Evolutionary conservation across 495 filamentous ascomycete species (phyloP), one percentile per base, ranked within the genome.

Genomic region (Amorphotheca resinae): DNA sequence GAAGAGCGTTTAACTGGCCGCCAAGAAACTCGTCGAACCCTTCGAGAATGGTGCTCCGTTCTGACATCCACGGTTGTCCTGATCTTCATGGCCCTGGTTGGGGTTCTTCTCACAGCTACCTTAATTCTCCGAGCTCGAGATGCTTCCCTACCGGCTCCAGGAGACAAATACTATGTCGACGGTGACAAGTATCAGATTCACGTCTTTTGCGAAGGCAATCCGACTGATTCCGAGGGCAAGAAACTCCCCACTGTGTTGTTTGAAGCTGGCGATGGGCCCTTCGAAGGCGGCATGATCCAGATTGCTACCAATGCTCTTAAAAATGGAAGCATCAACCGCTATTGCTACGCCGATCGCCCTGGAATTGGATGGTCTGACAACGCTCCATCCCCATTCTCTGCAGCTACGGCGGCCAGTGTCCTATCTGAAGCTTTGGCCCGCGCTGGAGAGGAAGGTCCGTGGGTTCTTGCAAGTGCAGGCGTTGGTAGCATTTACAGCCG

Each of bases 281-380:
- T 82, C n/a, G 84, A 94, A 61, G 64, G 75, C 52, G 70, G 74
- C 14, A 62, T 95, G 37, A 79, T 82, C 60, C 74, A 77, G 22
- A 81, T 93, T 61, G 76, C 76, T 12, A 68, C 73, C 34, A 65
- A 72, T 46, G 73, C 79, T 0, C 70, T 82, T 45, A 62, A 67
- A 25, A 83, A 85, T 43, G 81, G 84, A 20, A 79, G 75, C 21
- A 91, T 98, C 46, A 57, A 62, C 37, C 79, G 88, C 34, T 98
- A 91, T 62, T 98, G 91, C 66, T 95, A 93, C 61, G 93, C 84
- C 64, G 91, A 98, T 54, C 82, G 91, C 16, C 91, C 91, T 1
- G 91, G 91, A 1, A 65, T 87, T 38, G 87, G 70, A 26, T 95
- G 82, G 77, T 91, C 84, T 35, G 91, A 98, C 62, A 87, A 87